Conservation (phyloP, 257 asterid genomes). For the Scutellaria minor region DNA sequence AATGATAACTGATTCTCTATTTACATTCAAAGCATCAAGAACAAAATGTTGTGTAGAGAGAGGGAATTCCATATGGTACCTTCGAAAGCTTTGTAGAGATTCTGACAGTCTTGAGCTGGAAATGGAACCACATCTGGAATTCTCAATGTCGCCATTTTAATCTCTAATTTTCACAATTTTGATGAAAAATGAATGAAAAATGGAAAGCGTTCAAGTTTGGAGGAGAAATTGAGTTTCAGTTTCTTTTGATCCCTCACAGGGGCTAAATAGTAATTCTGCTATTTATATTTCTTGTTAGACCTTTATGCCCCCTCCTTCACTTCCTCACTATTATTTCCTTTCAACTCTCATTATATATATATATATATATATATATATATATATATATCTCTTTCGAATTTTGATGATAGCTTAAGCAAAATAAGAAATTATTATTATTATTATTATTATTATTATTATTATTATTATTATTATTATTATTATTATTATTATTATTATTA, state of each 20-base stretch:
- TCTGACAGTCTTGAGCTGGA: slow-evolving; percentile 67
- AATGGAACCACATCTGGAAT: slow-evolving; percentile 63
- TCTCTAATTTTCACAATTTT: not conserved
- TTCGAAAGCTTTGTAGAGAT: slow-evolving; percentile 55
- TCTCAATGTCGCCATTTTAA: slow-evolving; percentile 60
- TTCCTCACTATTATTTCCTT: not conserved
- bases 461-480: too few relatives aligned
- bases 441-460: too few relatives aligned
- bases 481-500: too few relatives aligned
- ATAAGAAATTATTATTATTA: too few relatives aligned
- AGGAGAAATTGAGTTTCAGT: slow-evolving; percentile 25
- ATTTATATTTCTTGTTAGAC: slow-evolving; percentile 17
- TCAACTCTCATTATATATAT: too few relatives aligned
- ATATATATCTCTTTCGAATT: too few relatives aligned
- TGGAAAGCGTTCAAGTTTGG: slow-evolving; percentile 19
- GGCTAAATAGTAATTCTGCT: not conserved
- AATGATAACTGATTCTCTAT: not conserved
- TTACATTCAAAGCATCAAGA: too few relatives aligned
- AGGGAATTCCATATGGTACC: slow-evolving; percentile 42
- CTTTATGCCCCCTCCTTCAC: slow-evolving; percentile 33
- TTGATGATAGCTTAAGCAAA: too few relatives aligned
- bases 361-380: too few relatives aligned
- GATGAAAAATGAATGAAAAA: too few relatives aligned
- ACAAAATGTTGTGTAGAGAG: not conserved
- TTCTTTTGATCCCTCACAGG: slow-evolving; percentile 17